These are phyloP conservation scores for Circinella minor DNA, from an alignment of 371 early-diverging fungal genomes.

Conservation along the genomic window DNA sequence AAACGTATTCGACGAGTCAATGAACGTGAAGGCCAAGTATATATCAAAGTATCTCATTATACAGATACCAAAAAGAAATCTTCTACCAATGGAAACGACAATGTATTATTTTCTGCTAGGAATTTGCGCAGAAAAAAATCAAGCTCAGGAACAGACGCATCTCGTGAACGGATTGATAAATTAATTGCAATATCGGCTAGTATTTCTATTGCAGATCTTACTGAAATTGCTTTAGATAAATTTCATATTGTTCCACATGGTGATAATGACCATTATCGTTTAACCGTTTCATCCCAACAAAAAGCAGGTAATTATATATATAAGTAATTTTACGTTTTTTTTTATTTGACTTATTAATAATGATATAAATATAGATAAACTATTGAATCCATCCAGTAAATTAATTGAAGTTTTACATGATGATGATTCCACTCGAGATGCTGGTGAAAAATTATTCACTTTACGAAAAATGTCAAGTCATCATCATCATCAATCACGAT, in stretches of 20 bases:
- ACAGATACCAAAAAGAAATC: slow-evolving; percentile 18
- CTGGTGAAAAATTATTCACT: slow-evolving; percentile 41
- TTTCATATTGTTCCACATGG: slow-evolving; percentile 41
- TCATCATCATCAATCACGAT: slow-evolving; percentile 9
- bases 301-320: slow-evolving; percentile 16
- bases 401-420: slow-evolving; percentile 28
- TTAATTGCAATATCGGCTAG: slow-evolving; percentile 40
- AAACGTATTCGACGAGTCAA: slow-evolving; percentile 58
- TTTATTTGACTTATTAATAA: not conserved
- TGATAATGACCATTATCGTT: slow-evolving; percentile 23
- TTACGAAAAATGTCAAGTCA: slow-evolving; percentile 20
- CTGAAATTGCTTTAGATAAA: slow-evolving; percentile 45
- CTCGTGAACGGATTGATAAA: slow-evolving; percentile 44
- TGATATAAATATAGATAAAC: slow-evolving; percentile 21
- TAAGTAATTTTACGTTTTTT: too few species aligned
- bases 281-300: slow-evolving; percentile 15
- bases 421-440: slow-evolving; percentile 25
- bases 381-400: slow-evolving; percentile 17
- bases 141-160: slow-evolving; percentile 10
- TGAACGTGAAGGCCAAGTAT: slow-evolving; percentile 43
- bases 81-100: not conserved
- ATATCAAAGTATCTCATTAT: slow-evolving; percentile 49
- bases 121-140: slow-evolving; percentile 25
- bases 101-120: slow-evolving; percentile 20
- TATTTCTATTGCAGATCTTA: slow-evolving; percentile 38